Evolutionary conservation across 129 eudicot species (phyloP).

Genomic region (Chrysanthemum seticuspe): DNA sequence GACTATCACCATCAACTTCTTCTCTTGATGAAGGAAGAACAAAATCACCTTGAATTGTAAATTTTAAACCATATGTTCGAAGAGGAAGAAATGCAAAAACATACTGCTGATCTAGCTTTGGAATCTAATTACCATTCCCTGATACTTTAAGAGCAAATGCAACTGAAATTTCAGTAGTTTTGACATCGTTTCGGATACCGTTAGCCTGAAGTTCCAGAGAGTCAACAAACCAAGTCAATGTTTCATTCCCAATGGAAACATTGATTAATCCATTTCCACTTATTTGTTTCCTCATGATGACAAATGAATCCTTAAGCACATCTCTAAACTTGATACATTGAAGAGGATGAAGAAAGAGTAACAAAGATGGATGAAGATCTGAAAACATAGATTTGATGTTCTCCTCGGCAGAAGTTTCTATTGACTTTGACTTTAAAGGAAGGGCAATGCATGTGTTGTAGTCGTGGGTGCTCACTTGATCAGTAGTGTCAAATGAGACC

Average conservation of each 20-base stretch:
- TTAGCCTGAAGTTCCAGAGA: conserved; percentile 52
- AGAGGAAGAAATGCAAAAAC: conserved; percentile 96
- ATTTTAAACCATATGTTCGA: conserved; percentile 83
- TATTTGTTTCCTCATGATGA: conserved; percentile 70
- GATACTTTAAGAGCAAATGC: conserved; percentile 71
- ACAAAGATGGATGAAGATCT: conserved; percentile 87
- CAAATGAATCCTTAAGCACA: conserved; percentile 47
- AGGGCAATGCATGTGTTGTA: conserved; percentile 93
- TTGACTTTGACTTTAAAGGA: conserved; percentile 62
- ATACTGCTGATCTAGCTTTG: conserved; percentile 67
- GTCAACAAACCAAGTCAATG: conserved; percentile 67
- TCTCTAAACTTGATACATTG: conserved; percentile 69
- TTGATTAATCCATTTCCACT: conserved; percentile 63
- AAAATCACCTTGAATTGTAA: conserved; percentile 92
- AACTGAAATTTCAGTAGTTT: conserved; percentile 72
- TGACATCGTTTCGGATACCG: conserved; percentile 59
- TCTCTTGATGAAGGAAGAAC: conserved; percentile 96
- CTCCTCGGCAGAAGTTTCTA: conserved; percentile 42
- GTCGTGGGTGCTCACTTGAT: conserved; percentile 30
- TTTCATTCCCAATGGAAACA: conserved; percentile 65
- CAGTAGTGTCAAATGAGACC: conserved; percentile 36
- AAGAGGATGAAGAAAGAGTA: conserved; percentile 92
- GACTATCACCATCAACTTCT: conserved; percentile 88
- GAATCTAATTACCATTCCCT: conserved; percentile 41
- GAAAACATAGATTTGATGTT: conserved; percentile 77